Base-by-base conservation (phyloP, 805 yeast species). In the Candida ulmi region DNA sequence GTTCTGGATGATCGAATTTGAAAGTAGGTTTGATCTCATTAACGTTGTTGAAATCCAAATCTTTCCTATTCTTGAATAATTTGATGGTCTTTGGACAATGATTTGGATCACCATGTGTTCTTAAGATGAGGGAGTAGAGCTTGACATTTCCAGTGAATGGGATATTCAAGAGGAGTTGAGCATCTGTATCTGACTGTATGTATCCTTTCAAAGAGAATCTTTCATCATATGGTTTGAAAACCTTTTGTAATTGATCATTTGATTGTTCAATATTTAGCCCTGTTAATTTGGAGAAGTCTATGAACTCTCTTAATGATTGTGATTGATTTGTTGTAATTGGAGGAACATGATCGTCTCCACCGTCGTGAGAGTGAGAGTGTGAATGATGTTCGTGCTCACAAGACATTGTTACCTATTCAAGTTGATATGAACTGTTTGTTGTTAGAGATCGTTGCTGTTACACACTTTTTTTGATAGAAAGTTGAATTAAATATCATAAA, bases 101-200 rank as follows among this genome's bases (percentile, higher is more conserved):
- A 18, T 69, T 68, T 1, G 56, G 61, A 33, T 71, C 74, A 2
- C 78, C 80, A 40, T 78, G 68, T 1, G 88, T 72, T 47, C 96
- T 70, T 11, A 91, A 45, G 2, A 84, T 74, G 1, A 91, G 48
- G 3, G 95, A 83, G 55, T 76, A 85, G 27, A 91, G 60, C 55
- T 82, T 86, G 30, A 85, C 88, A 18, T 74, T 65, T 1, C 83
- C 84, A 11, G 82, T 78, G 52, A 91, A 91, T 23, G 96, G 97
- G 23, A 91, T 74, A 38, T 77, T 74, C 25, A 91, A 48, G 25
- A 90, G 73, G 48, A 90, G 47, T 57, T 91, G 96, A 42, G 81
- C 76, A 54, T 91, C 98, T 2, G 84, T 78, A 57, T 90, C 96
- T 1, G 85, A 76, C 60, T 76, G 64, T 34, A 79, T 55, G 65